These are phyloP conservation scores for Leccinum longicurvipes DNA, from an alignment of 768 basidiomycete genomes.

Conservation along the genomic window DNA sequence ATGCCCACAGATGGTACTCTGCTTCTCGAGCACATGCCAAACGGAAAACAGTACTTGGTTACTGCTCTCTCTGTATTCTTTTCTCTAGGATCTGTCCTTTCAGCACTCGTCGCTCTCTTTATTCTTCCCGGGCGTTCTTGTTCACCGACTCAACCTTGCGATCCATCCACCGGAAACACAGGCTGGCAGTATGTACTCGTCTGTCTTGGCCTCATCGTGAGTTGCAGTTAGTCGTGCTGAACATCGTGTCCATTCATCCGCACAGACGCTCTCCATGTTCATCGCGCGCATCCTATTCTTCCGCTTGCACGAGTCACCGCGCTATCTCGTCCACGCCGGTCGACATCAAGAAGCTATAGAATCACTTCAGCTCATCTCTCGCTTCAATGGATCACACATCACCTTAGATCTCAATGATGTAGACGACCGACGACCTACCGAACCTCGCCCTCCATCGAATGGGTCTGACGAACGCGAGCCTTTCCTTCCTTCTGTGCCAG, in stretches of 20 bases:
- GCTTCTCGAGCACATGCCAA: slow-evolving; percentile 88
- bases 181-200: slow-evolving; percentile 90
- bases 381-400: slow-evolving; percentile 77
- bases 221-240: slow-evolving; percentile 33
- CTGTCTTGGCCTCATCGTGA: slow-evolving; percentile 75
- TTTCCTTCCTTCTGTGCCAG: slow-evolving; percentile 22
- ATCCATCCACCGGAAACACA: slow-evolving; percentile 63
- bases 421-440: slow-evolving; percentile 36
- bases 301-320: slow-evolving; percentile 90
- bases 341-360: slow-evolving; percentile 81
- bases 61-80: slow-evolving; percentile 95
- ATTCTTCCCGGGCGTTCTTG: slow-evolving; percentile 79
- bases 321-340: slow-evolving; percentile 88
- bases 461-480: slow-evolving; percentile 28
- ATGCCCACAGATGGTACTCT: slow-evolving; percentile 98
- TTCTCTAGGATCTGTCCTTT: slow-evolving; percentile 84
- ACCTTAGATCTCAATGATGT: slow-evolving; percentile 72
- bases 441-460: slow-evolving; percentile 13
- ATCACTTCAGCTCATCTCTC: slow-evolving; percentile 78
- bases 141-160: slow-evolving; percentile 50
- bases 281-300: slow-evolving; percentile 85
- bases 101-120: slow-evolving; percentile 75
- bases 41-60: slow-evolving; percentile 87
- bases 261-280: slow-evolving; percentile 85
- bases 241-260: slow-evolving; percentile 3